phyloP scores from a whole-genome alignment of 495 filamentous ascomycete genomes.

The Aspergillus steynii region DNA sequence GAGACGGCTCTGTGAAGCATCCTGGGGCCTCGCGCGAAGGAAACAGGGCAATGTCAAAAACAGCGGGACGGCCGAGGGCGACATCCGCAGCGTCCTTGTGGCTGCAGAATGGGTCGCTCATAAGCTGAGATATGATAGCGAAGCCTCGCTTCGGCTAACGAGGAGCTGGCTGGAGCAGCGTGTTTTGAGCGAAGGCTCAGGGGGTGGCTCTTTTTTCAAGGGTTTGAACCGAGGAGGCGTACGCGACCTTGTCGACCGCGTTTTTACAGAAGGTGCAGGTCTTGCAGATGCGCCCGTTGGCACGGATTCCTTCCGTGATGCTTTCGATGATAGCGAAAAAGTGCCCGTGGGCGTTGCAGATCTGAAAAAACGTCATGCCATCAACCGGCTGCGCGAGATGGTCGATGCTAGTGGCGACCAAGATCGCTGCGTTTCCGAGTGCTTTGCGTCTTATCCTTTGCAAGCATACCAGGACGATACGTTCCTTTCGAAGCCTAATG shows the following conservation, averaged over 20 bases:
- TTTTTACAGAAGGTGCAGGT: slow-evolving; percentile 85
- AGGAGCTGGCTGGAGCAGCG: slow-evolving; percentile 81
- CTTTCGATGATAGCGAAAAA: slow-evolving; percentile 28
- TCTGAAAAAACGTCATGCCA: slow-evolving; percentile 71
- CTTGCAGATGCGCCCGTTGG: slow-evolving; percentile 61
- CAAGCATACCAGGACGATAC: slow-evolving; percentile 92
- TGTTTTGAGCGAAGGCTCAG: slow-evolving; percentile 65
- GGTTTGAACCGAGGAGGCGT: slow-evolving; percentile 75
- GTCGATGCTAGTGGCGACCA: slow-evolving; percentile 85
- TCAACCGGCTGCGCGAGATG: slow-evolving; percentile 81
- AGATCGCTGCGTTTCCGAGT: slow-evolving; percentile 80
- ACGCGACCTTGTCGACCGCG: slow-evolving; percentile 79
- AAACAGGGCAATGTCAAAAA: slow-evolving; percentile 53
- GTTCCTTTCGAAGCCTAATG: slow-evolving; percentile 80
- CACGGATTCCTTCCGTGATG: slow-evolving; percentile 35
- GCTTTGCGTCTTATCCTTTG: slow-evolving; percentile 80
- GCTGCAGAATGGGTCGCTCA: slow-evolving; percentile 93
- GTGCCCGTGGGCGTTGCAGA: slow-evolving; percentile 63
- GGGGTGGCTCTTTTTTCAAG: slow-evolving; percentile 75
- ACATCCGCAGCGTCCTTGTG: slow-evolving; percentile 90
- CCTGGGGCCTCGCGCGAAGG: slow-evolving; percentile 79
- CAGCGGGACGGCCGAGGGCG: slow-evolving; percentile 73
- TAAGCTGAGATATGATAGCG: slow-evolving; percentile 61
- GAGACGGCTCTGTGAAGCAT: slow-evolving; percentile 84
- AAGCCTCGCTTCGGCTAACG: slow-evolving; percentile 56